phyloP scores from a whole-genome alignment of 176 grass and related monocot species.

The Lolium multiflorum region DNA sequence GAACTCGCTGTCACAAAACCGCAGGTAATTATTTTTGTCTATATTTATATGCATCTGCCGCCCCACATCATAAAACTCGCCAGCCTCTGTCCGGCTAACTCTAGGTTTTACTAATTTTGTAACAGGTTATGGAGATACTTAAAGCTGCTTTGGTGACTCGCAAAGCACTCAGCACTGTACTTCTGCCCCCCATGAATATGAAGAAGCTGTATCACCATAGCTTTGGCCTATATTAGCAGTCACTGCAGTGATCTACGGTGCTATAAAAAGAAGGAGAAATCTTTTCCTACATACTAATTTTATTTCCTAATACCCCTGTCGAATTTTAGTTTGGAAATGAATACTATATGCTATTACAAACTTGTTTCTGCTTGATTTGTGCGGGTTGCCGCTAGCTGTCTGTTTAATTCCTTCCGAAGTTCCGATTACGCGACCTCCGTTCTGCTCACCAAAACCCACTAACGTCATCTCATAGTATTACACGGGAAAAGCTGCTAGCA shows the following conservation, averaged over 20 bases:
- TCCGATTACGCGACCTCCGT: too few species aligned
- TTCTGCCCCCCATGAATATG: slow-evolving; percentile 23
- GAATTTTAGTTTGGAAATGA: too few species aligned
- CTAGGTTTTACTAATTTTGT: not conserved
- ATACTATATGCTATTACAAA: too few species aligned
- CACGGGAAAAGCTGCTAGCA: too few species aligned
- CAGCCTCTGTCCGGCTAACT: not conserved
- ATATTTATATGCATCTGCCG: not conserved
- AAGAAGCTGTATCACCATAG: not conserved
- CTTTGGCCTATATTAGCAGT: not conserved
- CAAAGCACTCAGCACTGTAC: slow-evolving; percentile 16
- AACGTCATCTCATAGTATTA: too few species aligned
- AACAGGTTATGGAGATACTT: slow-evolving; percentile 13
- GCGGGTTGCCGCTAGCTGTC: too few species aligned
- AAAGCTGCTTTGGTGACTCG: slow-evolving; percentile 5
- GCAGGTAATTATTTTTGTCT: slow-evolving; percentile 18
- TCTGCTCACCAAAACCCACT: too few species aligned
- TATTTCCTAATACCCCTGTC: too few species aligned
- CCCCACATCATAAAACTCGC: not conserved
- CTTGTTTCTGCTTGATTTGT: too few species aligned
- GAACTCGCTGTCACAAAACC: slow-evolving; percentile 7
- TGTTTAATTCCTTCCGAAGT: too few species aligned
- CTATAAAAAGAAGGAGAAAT: not conserved
- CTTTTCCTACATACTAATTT: too few species aligned
- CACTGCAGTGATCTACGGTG: not conserved